These are phyloP conservation scores for Xylaria sp. DNA, from an alignment of 2,329 filamentous ascomycete species.

Conservation along the genomic window DNA sequence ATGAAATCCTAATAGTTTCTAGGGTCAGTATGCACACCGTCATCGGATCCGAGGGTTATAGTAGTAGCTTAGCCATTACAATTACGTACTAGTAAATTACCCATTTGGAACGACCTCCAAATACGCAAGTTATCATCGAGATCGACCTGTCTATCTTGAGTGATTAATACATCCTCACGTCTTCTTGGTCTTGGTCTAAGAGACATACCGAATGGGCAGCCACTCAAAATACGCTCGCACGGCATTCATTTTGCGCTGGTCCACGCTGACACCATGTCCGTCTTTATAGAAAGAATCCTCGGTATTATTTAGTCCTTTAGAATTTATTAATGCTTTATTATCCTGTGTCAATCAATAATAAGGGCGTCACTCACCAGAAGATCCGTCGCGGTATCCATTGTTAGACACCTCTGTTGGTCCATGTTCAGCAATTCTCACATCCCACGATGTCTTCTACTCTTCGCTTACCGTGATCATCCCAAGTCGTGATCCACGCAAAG, in stretches of 20 bases:
- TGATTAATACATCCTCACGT: conserved; percentile 36
- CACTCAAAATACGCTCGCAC: conserved; percentile 74
- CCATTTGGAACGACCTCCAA: conserved; percentile 70
- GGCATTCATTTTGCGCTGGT: conserved; percentile 75
- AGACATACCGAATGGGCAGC: conserved; percentile 58
- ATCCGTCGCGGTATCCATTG: conserved; percentile 69
- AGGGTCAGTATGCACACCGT: conserved; percentile 64
- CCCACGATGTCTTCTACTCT: neutral
- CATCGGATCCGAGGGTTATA: neutral
- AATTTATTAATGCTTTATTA: too few species aligned
- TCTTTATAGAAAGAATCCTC: conserved; percentile 67
- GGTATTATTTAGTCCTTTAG: conserved; percentile 66
- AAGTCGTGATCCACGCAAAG: conserved; percentile 53
- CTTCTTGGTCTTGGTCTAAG: neutral
- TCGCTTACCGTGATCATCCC: conserved; percentile 48
- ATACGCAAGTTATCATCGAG: conserved; percentile 73
- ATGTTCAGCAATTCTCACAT: neutral
- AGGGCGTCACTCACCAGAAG: too few species aligned
- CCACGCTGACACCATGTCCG: conserved; percentile 63
- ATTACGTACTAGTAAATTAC: conserved; percentile 56
- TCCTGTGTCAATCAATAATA: too few species aligned
- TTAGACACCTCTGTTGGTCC: conserved; percentile 59
- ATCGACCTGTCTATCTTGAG: conserved; percentile 58
- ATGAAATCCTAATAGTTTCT: conserved; percentile 57
- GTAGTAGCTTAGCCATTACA: too few species aligned